These are phyloP conservation scores for Bidens hawaiensis DNA, from an alignment of 140 eudicot genomes.

Conservation along the genomic window DNA sequence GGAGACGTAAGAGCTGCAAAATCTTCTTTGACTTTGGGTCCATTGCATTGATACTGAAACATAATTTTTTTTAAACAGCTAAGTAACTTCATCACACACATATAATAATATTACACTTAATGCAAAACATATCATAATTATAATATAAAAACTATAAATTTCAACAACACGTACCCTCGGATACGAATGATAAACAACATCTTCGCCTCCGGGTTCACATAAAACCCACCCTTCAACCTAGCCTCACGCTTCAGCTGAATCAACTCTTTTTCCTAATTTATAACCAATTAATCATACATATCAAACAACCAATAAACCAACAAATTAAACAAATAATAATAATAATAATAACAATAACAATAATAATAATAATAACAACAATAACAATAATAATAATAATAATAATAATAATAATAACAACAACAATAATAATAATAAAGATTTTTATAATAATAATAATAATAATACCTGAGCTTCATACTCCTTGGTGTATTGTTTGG, in stretches of 20 bases:
- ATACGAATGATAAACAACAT: conserved; percentile 53
- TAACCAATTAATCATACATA: neutral
- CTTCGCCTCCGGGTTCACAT: conserved; percentile 12
- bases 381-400: too few species aligned
- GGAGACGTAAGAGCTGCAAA: conserved; percentile 55
- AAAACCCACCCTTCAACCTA: conserved; percentile 29
- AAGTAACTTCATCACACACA: neutral
- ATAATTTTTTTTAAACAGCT: neutral
- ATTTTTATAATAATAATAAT: neutral
- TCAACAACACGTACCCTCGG: conserved; percentile 41
- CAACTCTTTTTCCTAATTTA: conserved; percentile 42
- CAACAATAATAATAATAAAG: neutral
- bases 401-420: too few species aligned
- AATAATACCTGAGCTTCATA: conserved; percentile 43
- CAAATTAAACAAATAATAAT: too few species aligned
- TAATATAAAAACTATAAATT: neutral
- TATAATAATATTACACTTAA: neutral
- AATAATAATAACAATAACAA: too few species aligned
- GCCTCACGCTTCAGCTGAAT: conserved; percentile 68
- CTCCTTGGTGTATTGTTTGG: conserved; percentile 54
- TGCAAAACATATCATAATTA: neutral
- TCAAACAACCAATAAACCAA: neutral
- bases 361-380: too few species aligned
- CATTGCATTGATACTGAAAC: conserved; percentile 58
- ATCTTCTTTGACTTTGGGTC: conserved; percentile 71